Evolutionary conservation across 768 basidiomycete genomes (phyloP), one percentile per base, ranked within the genome.

Genomic region (Paxillus rubicundulus): DNA sequence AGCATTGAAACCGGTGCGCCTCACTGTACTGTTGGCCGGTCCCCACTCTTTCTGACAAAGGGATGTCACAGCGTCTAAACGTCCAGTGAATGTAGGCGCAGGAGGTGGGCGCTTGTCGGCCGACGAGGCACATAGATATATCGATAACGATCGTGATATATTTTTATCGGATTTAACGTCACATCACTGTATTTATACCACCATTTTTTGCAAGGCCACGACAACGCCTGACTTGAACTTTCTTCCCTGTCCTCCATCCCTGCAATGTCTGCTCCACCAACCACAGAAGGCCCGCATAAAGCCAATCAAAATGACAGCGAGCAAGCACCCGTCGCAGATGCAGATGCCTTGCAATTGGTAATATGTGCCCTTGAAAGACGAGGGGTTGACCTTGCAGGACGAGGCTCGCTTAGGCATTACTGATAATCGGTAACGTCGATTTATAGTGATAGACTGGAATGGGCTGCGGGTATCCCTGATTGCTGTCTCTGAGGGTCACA

Each of bases 401-500:
- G 45, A 64, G 63, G 60, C 53, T 59, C 63, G 68, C 55, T 53
- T 49, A 47, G 57, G 61, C 49, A 60, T 63, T 66, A 63, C 67
- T 70, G 65, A 65, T 63, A 74, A 81, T 75, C 73, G 86, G 87
- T 90, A 90, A 89, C 77, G 84, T 88, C 79, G 67, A 72, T 74
- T 70, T 76, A 70, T 77, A 76, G 81, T 82, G 77, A 77, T 74
- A 70, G 70, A 80, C 80, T 84, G 85, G 82, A 77, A 71, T 78
- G 88, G 67, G 89, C 89, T 92, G 86, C 90, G 90, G 90, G 90
- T 92, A 91, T 88, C 87, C 80, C 75, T 73, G 72, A 67, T 70
- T 72, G 71, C 58, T 54, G 69, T 61, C 63, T 61, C 62, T 50
- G 55, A 54, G 57, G 40, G 24, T 24, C 24, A 24, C 24, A 5